phyloP scores from a whole-genome alignment of 129 eudicot genomes.

The Solidago caesia region DNA sequence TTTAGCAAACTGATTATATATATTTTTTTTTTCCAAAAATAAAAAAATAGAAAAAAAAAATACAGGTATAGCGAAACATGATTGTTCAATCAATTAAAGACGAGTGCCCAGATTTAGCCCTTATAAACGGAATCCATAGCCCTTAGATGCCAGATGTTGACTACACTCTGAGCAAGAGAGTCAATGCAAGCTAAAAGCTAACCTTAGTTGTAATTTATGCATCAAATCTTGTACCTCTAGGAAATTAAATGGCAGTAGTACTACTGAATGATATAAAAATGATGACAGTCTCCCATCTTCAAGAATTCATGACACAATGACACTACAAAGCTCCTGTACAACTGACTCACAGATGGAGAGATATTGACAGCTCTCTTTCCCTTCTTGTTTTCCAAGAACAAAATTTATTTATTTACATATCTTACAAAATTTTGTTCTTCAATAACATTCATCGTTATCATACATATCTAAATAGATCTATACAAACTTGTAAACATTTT shows the following conservation, averaged over 20 bases:
- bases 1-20: no score
- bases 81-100: constrained; percentile 43
- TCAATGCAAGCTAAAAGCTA: constrained; percentile 35
- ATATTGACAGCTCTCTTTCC: constrained; percentile 17
- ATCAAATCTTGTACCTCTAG: constrained; percentile 8
- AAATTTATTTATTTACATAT: no score
- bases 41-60: no score
- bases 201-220: constrained; percentile 21
- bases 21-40: no score
- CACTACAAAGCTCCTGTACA: constrained; percentile 20
- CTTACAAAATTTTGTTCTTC: no score
- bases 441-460: no score
- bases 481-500: no score
- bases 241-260: background rate
- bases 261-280: constrained; percentile 26
- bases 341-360: constrained; percentile 18
- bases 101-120: constrained; percentile 18
- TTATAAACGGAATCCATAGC: constrained; percentile 34
- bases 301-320: constrained; percentile 24
- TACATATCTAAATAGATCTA: no score
- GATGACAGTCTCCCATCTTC: constrained; percentile 17
- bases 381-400: constrained; percentile 6
- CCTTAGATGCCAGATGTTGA: constrained; percentile 41
- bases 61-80: constrained; percentile 20
- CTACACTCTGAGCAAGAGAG: constrained; percentile 37